phyloP scores from a whole-genome alignment of 805 yeast species.

The Pichia membranifaciens region DNA sequence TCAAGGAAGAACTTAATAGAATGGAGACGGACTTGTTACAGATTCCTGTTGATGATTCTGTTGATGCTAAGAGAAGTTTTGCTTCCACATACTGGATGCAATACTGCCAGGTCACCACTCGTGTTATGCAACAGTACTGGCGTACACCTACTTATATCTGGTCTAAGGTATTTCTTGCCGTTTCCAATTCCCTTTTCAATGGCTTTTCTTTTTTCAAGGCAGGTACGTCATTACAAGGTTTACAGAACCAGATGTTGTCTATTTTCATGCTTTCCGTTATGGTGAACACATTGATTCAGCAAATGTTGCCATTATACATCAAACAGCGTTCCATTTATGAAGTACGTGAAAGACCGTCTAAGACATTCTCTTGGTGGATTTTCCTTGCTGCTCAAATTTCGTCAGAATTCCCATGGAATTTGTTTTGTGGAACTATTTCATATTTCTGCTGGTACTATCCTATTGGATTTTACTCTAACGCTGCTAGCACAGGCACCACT shows the following conservation, averaged over 20 bases:
- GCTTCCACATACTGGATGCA: slow-evolving; percentile 41
- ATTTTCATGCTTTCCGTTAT: slow-evolving; percentile 61
- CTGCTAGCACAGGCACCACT: slow-evolving; percentile 40
- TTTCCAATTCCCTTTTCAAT: slow-evolving; percentile 51
- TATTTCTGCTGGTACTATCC: slow-evolving; percentile 70
- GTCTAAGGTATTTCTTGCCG: slow-evolving; percentile 49
- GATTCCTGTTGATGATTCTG: slow-evolving; percentile 29
- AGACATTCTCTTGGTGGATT: slow-evolving; percentile 61
- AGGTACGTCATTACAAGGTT: slow-evolving; percentile 52
- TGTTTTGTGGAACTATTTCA: slow-evolving; percentile 55
- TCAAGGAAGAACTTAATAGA: slow-evolving; percentile 51
- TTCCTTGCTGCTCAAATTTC: slow-evolving; percentile 57
- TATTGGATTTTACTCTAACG: slow-evolving; percentile 57
- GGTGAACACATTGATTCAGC: slow-evolving; percentile 53
- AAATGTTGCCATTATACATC: slow-evolving; percentile 57
- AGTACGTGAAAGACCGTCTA: slow-evolving; percentile 68
- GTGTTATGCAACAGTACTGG: slow-evolving; percentile 59
- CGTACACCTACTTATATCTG: slow-evolving; percentile 57
- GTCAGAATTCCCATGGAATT: slow-evolving; percentile 63
- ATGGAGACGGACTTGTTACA: slow-evolving; percentile 57
- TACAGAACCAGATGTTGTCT: slow-evolving; percentile 80
- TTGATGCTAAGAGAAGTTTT: slow-evolving; percentile 36
- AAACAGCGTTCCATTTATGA: slow-evolving; percentile 62
- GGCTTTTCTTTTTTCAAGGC: slow-evolving; percentile 70
- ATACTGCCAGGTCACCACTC: slow-evolving; percentile 38